A percentile compares a stretch with the other conserved stretches of the same genome.
These are phyloP conservation scores for Larix sibirica DNA, from an alignment of 83 land plant species.

Conservation along the genomic window DNA sequence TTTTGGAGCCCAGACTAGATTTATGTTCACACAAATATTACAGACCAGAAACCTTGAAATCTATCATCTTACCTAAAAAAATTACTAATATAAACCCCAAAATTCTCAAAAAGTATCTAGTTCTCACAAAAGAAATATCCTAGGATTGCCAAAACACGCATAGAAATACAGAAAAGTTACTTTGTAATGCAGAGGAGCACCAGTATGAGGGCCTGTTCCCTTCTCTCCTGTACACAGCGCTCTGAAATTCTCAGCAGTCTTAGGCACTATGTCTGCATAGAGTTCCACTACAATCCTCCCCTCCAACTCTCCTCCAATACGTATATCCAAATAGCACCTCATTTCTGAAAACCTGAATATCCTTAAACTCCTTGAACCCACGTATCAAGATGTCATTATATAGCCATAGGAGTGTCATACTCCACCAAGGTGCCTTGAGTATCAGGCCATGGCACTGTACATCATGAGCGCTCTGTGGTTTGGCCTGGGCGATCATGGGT, in stretches of 20 bases:
- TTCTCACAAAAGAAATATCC: background rate
- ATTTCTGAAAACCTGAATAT: no score
- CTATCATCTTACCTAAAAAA: no score
- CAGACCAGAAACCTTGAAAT: no score
- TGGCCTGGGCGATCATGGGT: no score
- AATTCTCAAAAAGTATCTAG: background rate
- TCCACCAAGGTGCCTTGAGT: no score
- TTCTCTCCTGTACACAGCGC: constrained; percentile 86
- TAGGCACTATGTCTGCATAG: constrained; percentile 54
- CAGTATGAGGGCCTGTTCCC: constrained; percentile 62
- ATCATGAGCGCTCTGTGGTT: no score
- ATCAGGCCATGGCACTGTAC: no score
- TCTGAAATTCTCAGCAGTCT: constrained; percentile 80
- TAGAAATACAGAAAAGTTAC: constrained; percentile 18
- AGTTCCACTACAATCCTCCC: constrained; percentile 75
- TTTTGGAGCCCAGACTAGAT: background rate
- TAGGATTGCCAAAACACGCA: background rate
- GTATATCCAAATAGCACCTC: constrained; percentile 63
- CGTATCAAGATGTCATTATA: no score
- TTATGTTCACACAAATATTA: background rate
- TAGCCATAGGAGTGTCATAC: no score
- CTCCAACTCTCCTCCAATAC: constrained; percentile 71
- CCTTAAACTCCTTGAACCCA: no score
- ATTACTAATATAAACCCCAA: background rate
- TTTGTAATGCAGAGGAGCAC: constrained; percentile 74